phyloP scores from a whole-genome alignment of 139 green algal genomes.

The Chlamydomonas schloesseri region DNA sequence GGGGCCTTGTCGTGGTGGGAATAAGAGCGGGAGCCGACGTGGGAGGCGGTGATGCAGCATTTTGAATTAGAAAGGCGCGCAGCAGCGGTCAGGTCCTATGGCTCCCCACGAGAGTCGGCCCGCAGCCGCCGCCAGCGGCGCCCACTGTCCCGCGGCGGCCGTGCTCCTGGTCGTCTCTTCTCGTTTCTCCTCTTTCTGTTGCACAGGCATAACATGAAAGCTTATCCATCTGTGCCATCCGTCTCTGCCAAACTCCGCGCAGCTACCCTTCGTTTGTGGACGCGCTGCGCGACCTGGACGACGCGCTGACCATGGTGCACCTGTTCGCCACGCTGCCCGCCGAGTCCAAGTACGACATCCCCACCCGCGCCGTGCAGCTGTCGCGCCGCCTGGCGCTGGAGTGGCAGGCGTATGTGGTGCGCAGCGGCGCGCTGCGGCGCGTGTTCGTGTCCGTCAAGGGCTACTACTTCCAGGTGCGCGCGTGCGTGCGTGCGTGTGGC shows the following conservation, averaged over 20 bases:
- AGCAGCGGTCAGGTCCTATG: too few relatives aligned
- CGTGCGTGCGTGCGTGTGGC: too few relatives aligned
- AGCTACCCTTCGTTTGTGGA: conserved; percentile 98
- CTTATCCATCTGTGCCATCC: too few relatives aligned
- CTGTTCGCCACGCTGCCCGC: conserved; percentile 96
- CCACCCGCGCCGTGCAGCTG: conserved; percentile 46
- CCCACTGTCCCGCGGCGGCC: too few relatives aligned
- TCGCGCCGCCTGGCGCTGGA: conserved; percentile 88
- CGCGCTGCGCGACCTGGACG: conserved; percentile 97
- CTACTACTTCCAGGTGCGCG: conserved; percentile 93
- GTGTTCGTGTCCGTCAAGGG: conserved; percentile 98
- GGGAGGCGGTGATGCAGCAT: too few relatives aligned
- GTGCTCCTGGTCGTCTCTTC: too few relatives aligned
- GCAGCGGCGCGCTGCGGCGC: conserved; percentile 86
- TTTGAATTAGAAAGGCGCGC: too few relatives aligned
- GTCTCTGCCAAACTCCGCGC: too few relatives aligned
- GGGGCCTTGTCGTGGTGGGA: neutral
- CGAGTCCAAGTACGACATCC: conserved; percentile 69
- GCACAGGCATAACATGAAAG: too few relatives aligned
- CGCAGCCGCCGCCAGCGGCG: too few relatives aligned
- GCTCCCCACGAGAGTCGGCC: too few relatives aligned
- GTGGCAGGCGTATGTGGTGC: conserved; percentile 95
- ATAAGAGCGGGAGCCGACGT: neutral
- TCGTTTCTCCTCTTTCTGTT: too few relatives aligned
- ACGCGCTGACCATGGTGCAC: conserved; percentile 95